These are phyloP conservation scores for Diplodia mutila DNA, from an alignment of 2,329 filamentous ascomycete genomes.

Conservation along the genomic window DNA sequence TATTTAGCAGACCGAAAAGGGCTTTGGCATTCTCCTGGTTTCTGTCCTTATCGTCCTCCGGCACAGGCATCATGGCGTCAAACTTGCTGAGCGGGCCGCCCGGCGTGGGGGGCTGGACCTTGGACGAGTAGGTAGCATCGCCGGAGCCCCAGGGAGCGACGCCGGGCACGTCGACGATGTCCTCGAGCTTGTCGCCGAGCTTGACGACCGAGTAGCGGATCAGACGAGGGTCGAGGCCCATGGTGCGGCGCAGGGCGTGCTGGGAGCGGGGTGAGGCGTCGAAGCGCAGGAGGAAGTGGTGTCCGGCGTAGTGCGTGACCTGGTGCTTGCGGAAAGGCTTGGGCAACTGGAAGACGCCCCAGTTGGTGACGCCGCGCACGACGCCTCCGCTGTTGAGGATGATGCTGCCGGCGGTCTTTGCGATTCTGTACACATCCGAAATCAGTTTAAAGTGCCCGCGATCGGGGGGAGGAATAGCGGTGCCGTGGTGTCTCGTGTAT, in stretches of 20 bases:
- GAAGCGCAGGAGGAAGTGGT: conserved; percentile 99
- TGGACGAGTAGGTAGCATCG: neutral
- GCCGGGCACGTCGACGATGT: conserved; percentile 62
- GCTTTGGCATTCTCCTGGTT: neutral
- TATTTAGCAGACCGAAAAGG: neutral
- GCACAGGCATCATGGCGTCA: neutral
- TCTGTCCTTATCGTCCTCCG: no score
- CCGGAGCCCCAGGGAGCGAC: conserved; percentile 23
- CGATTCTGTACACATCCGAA: conserved; percentile 66
- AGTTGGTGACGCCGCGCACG: conserved; percentile 90
- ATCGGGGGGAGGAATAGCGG: neutral
- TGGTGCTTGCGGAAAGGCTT: conserved; percentile 79
- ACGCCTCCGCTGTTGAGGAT: conserved; percentile 85
- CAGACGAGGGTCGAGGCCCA: conserved; percentile 87
- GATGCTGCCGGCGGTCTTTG: conserved; percentile 78
- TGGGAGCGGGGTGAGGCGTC: conserved; percentile 77
- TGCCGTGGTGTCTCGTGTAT: conserved; percentile 15
- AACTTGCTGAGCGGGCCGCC: neutral
- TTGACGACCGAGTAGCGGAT: conserved; percentile 86
- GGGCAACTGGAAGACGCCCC: conserved; percentile 89
- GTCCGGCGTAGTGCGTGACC: conserved; percentile 78
- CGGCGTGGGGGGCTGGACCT: neutral
- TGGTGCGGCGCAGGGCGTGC: conserved; percentile 71
- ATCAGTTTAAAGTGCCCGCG: neutral
- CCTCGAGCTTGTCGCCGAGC: conserved; percentile 70